Evolutionary conservation across 164 flowering plant species (phyloP).

Genomic region (Tetracentron sinense): DNA sequence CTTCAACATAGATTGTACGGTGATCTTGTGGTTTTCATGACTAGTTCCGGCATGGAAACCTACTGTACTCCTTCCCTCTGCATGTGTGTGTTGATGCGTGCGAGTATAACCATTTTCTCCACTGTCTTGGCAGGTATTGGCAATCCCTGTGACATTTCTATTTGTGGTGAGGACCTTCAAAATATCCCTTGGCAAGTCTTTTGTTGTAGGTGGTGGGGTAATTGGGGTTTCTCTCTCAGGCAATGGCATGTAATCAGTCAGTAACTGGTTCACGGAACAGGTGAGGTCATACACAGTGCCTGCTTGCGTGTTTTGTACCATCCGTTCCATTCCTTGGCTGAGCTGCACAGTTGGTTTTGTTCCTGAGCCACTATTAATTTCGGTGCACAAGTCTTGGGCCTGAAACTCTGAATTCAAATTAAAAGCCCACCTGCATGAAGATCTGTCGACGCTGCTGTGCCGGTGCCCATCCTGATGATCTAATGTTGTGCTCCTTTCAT

Average conservation of each 20-base stretch:
- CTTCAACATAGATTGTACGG: not conserved
- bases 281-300: slow-evolving; percentile 12
- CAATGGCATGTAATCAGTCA: slow-evolving; percentile 14
- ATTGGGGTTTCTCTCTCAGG: slow-evolving; percentile 19
- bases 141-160: not conserved
- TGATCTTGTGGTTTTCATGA: not conserved
- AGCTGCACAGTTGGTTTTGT: slow-evolving; percentile 8
- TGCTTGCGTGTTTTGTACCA: slow-evolving; percentile 11
- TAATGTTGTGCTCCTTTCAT: slow-evolving; percentile 9
- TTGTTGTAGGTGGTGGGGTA: not conserved
- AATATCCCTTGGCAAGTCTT: not conserved
- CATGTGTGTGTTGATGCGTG: slow-evolving; percentile 4
- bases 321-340: slow-evolving; percentile 17
- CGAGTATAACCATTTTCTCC: not conserved
- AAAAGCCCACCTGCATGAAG: slow-evolving; percentile 8
- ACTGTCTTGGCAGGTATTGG: not conserved
- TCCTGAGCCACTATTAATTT: not conserved
- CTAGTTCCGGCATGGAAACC: not conserved
- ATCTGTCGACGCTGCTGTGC: slow-evolving; percentile 1
- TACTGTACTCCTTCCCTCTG: not conserved
- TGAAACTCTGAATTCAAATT: slow-evolving; percentile 7
- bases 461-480: slow-evolving; percentile 3
- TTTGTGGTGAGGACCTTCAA: slow-evolving; percentile 10
- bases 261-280: slow-evolving; percentile 12
- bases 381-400: slow-evolving; percentile 17